Conservation (phyloP, 1,139 yeast species). For the Sugiyamaella paludigena region DNA sequence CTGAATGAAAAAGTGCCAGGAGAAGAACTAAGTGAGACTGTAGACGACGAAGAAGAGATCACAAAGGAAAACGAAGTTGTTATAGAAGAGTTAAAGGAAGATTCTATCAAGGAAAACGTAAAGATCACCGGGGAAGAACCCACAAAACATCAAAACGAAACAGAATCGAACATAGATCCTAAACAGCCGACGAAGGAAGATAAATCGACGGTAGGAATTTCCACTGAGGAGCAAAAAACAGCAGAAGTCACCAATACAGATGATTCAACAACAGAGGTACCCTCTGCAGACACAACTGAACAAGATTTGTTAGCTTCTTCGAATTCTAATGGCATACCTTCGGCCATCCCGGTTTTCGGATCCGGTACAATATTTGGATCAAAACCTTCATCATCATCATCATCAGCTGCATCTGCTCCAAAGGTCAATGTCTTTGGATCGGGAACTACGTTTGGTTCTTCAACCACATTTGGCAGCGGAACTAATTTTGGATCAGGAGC, state of each 20-base stretch:
- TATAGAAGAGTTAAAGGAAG: slow-evolving; percentile 5
- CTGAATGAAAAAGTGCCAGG: too few relatives aligned
- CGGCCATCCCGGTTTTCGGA: slow-evolving; percentile 14
- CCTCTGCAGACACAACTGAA: not conserved
- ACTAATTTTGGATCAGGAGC: slow-evolving; percentile 16
- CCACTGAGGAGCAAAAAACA: too few relatives aligned
- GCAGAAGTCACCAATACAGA: too few relatives aligned
- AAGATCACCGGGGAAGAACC: not conserved
- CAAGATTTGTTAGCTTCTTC: slow-evolving; percentile 6
- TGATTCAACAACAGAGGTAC: too few relatives aligned
- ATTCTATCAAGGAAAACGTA: slow-evolving; percentile 1
- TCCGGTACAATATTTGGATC: slow-evolving; percentile 22
- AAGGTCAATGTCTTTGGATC: slow-evolving; percentile 2
- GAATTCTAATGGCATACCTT: not conserved
- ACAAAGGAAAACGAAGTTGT: slow-evolving; percentile 9
- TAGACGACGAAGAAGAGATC: slow-evolving; percentile 8
- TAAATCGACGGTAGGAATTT: not conserved
- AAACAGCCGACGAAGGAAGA: slow-evolving; percentile 3
- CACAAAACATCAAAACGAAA: not conserved
- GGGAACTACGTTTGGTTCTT: slow-evolving; percentile 19
- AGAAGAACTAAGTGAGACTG: slow-evolving; percentile 7
- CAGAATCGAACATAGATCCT: not conserved
- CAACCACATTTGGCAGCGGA: slow-evolving; percentile 33
- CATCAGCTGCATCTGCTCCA: too few relatives aligned
- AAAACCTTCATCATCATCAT: not conserved